Evolutionary conservation across 2,329 filamentous ascomycete species (phyloP).

Genomic region (Colletotrichum camelliae): DNA sequence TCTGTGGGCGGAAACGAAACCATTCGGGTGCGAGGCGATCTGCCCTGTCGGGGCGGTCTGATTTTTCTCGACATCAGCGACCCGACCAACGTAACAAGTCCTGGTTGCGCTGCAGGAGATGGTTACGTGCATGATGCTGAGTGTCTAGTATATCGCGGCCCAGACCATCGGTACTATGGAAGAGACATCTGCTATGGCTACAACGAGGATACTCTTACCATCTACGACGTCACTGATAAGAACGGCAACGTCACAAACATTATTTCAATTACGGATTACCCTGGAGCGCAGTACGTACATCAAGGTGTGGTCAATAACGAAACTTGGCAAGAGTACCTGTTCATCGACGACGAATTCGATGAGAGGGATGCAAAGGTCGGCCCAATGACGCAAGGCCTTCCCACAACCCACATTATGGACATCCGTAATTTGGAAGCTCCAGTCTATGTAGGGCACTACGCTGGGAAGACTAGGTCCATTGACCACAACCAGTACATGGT

Average conservation of each 20-base stretch:
- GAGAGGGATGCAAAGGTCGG: conserved; percentile 45
- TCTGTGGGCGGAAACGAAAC: conserved; percentile 38
- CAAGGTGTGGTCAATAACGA: conserved; percentile 57
- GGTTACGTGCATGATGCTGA: conserved; percentile 68
- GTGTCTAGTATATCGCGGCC: conserved; percentile 60
- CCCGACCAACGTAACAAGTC: conserved; percentile 54
- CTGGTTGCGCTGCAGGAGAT: conserved; percentile 59
- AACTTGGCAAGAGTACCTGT: conserved; percentile 44
- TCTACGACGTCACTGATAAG: conserved; percentile 60
- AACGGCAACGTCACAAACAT: conserved; percentile 40
- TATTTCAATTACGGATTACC: conserved; percentile 58
- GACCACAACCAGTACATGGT: conserved; percentile 47
- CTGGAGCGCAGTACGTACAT: conserved; percentile 57
- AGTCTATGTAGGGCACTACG: conserved; percentile 44
- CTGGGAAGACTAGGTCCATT: conserved; percentile 36
- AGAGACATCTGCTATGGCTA: conserved; percentile 61
- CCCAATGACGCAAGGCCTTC: conserved; percentile 43
- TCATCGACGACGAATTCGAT: conserved; percentile 56
- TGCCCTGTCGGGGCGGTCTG: conserved; percentile 54
- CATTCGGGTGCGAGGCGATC: conserved; percentile 18
- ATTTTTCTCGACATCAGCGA: conserved; percentile 65
- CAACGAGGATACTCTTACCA: conserved; percentile 57
- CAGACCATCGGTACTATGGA: conserved; percentile 49
- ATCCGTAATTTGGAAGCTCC: conserved; percentile 45
- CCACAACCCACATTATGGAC: conserved; percentile 54